Conservation (phyloP, 805 yeast species). For the Metschnikowia continentalis region DNA sequence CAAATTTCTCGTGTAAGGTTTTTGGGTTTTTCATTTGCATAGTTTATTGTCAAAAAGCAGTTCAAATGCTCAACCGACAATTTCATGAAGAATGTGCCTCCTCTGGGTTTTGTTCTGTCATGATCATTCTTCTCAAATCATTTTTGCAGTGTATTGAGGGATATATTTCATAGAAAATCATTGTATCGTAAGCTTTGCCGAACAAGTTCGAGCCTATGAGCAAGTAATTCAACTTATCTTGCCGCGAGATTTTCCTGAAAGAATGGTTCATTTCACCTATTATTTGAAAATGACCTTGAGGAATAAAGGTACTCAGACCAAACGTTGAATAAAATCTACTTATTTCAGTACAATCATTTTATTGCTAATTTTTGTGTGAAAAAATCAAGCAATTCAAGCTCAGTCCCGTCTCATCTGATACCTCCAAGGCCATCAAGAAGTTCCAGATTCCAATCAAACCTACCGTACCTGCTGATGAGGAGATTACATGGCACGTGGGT, state of each 20-base stretch:
- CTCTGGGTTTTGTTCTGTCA: constrained; percentile 66
- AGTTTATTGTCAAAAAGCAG: constrained; percentile 86
- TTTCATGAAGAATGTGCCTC: constrained; percentile 41
- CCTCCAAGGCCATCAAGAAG: too few relatives aligned
- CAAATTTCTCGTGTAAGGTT: constrained; percentile 83
- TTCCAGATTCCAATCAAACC: too few relatives aligned
- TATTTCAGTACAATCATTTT: too few relatives aligned
- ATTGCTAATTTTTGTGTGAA: too few relatives aligned
- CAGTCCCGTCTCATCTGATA: too few relatives aligned
- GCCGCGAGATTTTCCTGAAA: background rate
- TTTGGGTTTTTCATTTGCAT: constrained; percentile 89
- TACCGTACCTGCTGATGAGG: too few relatives aligned
- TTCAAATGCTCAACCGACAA: constrained; percentile 73
- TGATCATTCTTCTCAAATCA: constrained; percentile 25
- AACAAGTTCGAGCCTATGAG: constrained; percentile 12
- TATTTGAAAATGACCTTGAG: background rate
- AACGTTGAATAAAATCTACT: too few relatives aligned
- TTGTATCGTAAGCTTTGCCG: constrained; percentile 12
- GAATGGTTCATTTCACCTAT: background rate
- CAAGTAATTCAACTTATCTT: constrained; percentile 6
- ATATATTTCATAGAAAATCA: constrained; percentile 22
- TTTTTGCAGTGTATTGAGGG: constrained; percentile 29
- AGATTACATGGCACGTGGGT: too few relatives aligned
- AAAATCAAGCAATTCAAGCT: too few relatives aligned
- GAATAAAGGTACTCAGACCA: too few relatives aligned